Base-by-base conservation (phyloP, 2,329 filamentous ascomycete species). In the Curvularia spicifera region DNA sequence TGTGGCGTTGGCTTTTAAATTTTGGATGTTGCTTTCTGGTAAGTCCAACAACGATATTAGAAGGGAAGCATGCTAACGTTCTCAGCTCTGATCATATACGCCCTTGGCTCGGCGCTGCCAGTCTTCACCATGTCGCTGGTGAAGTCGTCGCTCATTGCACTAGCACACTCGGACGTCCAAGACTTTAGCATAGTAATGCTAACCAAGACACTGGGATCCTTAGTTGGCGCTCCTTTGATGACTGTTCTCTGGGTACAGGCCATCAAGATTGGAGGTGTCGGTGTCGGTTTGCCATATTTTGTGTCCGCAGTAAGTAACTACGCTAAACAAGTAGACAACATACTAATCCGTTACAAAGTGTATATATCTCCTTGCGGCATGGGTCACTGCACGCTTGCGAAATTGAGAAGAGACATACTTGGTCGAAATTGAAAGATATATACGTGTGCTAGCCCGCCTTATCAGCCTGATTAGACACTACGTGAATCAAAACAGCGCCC, bases 131-230 rank as follows among this genome's bases (percentile, higher is more conserved):
- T 76, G 69, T 75, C 74, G 6, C 63, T 77, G 5, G 72, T 77
- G 28, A 76, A 76, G 51, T 72, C 71, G 6, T 66, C 68, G 2
- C 61, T 74, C 6, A 70, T 77, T 22, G 69, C 74, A 3, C 45
- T 72, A 0, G 53, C 59, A 13, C 60, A 69, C 22, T 69, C 65
- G 2, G 65, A 72, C 22, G 67, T 68, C 8, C 71, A 76, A 51
- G 74, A 76, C 51, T 77, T 76, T 47, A 75, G 71, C 44, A 74
- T 78, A 22, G 71, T 76, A 15, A 77, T 76, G 71, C 50, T 78
- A 24, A 71, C 70, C 0, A 76, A 76, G 56, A 76, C 74, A 4
- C 61, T 74, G 0, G 74, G 75, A 0, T 75, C 73, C 0, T 60
- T 77, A 4, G 65, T 77, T 3, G 76, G 75, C 10, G 71, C 74